These are phyloP conservation scores for Claviceps digitariae DNA, from an alignment of 2,329 filamentous ascomycete species.

Conservation along the genomic window DNA sequence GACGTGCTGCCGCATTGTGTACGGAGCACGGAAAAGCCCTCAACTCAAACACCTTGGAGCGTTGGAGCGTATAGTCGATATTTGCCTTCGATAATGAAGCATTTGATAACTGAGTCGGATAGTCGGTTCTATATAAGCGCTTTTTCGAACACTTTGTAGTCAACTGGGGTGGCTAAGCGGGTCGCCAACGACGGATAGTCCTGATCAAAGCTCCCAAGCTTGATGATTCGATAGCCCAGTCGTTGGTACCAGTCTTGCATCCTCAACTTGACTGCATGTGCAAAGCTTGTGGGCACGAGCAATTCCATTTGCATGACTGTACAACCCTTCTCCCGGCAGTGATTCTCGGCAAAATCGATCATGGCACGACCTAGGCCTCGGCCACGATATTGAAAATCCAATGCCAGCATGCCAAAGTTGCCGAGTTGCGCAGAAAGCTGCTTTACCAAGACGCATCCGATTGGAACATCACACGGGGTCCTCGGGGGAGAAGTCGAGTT, in stretches of 20 bases:
- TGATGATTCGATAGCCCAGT: slow-evolving; percentile 15
- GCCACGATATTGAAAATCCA: slow-evolving; percentile 12
- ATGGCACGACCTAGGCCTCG: slow-evolving; percentile 13
- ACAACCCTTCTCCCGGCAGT: slow-evolving; percentile 15
- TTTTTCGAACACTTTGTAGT: slow-evolving; percentile 18
- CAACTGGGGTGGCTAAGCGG: slow-evolving; percentile 14
- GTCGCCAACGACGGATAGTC: slow-evolving; percentile 16
- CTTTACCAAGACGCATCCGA: slow-evolving; percentile 18
- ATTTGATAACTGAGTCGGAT: not conserved
- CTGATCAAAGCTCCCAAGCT: slow-evolving; percentile 13
- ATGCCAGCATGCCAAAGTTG: slow-evolving; percentile 16
- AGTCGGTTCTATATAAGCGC: slow-evolving; percentile 1
- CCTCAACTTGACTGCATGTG: slow-evolving; percentile 14
- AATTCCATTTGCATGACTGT: slow-evolving; percentile 17
- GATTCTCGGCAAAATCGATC: slow-evolving; percentile 15
- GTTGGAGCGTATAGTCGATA: not conserved
- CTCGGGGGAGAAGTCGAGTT: not conserved
- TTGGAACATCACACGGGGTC: not conserved
- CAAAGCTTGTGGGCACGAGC: slow-evolving; percentile 14
- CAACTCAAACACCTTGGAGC: too few species aligned
- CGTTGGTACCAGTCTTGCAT: slow-evolving; percentile 16
- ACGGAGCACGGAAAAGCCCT: too few species aligned
- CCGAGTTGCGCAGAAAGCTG: slow-evolving; percentile 9
- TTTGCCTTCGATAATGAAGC: not conserved
- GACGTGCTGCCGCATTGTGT: not conserved